Percentiles rank a stretch among this genome's conserved stretches.
Evolutionary conservation across 306 rosid species (phyloP).

Genomic region (Begonia masoniana): DNA sequence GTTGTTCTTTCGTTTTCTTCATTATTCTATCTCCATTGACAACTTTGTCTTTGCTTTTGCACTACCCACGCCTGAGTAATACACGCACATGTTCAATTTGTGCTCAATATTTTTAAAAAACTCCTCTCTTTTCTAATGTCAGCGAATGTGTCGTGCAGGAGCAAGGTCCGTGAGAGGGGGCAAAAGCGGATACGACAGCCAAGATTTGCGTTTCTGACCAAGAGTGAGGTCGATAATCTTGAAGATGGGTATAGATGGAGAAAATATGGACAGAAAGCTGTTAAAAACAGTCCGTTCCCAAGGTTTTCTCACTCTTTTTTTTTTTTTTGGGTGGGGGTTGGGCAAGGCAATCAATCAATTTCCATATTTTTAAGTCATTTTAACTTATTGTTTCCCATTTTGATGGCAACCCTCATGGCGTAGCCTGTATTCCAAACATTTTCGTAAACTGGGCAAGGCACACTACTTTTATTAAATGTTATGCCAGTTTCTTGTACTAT

Average conservation of each 20-base stretch:
- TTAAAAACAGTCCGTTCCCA: conserved; percentile 89
- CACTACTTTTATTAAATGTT: no score
- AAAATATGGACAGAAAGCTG: conserved; percentile 97
- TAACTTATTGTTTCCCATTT: no score
- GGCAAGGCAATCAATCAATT: no score
- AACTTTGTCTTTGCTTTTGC: background rate
- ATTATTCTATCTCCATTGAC: background rate
- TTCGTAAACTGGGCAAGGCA: no score
- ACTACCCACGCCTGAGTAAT: background rate
- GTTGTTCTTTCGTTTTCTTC: background rate
- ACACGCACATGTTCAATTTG: background rate
- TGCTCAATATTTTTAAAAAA: conserved; percentile 9
- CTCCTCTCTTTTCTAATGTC: conserved; percentile 23
- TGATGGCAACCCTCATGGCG: no score
- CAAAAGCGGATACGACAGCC: conserved; percentile 83
- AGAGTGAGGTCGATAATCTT: conserved; percentile 90
- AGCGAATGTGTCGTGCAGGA: conserved; percentile 43
- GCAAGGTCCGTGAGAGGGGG: conserved; percentile 66
- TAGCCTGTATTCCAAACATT: no score
- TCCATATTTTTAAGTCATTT: no score
- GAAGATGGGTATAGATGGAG: conserved; percentile 99
- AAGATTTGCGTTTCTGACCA: conserved; percentile 87
- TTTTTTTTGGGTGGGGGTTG: background rate
- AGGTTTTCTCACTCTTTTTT: conserved; percentile 31
- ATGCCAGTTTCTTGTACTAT: no score